phyloP scores from a whole-genome alignment of 345 rosid species.

The Gossypium rotundifolium region DNA sequence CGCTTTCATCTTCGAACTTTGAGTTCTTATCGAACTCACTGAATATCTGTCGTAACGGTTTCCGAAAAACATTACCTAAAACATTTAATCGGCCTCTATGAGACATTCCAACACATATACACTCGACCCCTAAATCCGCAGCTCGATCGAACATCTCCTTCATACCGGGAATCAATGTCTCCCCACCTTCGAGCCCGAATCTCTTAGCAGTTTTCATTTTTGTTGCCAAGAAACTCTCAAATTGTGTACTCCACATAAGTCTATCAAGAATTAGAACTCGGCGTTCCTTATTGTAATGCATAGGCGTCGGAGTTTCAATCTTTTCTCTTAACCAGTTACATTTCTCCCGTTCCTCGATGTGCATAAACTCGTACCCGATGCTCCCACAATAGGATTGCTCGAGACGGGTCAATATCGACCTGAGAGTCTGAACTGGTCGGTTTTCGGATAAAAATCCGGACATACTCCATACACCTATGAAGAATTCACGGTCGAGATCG shows the following conservation, averaged over 20 bases:
- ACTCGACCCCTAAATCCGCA: slow-evolving; percentile 51
- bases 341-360: slow-evolving; percentile 46
- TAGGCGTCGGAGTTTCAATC: slow-evolving; percentile 42
- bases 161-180: slow-evolving; percentile 59
- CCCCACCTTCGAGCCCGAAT: slow-evolving; percentile 62
- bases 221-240: slow-evolving; percentile 52
- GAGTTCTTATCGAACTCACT: slow-evolving; percentile 40
- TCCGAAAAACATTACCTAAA: slow-evolving; percentile 50
- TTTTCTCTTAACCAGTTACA: slow-evolving; percentile 57
- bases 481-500: slow-evolving; percentile 52
- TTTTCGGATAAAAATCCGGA: slow-evolving; percentile 52
- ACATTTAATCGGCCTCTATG: slow-evolving; percentile 55
- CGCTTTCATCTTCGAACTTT: slow-evolving; percentile 47
- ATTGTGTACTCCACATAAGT: slow-evolving; percentile 49
- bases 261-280: slow-evolving; percentile 49
- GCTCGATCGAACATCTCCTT: slow-evolving; percentile 58
- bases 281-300: slow-evolving; percentile 38
- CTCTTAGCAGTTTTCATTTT: slow-evolving; percentile 56
- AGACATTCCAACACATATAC: slow-evolving; percentile 52
- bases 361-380: slow-evolving; percentile 51
- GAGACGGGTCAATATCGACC: slow-evolving; percentile 47
- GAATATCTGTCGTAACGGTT: slow-evolving; percentile 49
- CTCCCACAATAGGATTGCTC: slow-evolving; percentile 56
- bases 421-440: slow-evolving; percentile 50
- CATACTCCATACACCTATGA: slow-evolving; percentile 55